These are phyloP conservation scores for Triticum turgidum DNA, from an alignment of 176 grass and related monocot genomes.

Conservation along the genomic window DNA sequence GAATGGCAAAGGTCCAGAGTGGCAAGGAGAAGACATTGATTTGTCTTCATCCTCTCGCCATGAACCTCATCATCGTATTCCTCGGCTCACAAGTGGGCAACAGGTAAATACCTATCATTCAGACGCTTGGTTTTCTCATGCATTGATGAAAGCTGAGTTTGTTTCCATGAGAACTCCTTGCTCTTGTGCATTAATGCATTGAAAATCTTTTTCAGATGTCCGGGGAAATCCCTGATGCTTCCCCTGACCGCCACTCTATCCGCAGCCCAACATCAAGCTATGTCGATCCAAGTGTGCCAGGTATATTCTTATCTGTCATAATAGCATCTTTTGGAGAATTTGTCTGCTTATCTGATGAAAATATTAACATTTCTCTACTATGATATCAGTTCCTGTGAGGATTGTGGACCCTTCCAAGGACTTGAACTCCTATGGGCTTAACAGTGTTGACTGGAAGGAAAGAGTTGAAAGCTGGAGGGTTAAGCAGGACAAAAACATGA, in stretches of 20 bases:
- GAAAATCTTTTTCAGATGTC: constrained; percentile 52
- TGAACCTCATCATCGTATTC: constrained; percentile 81
- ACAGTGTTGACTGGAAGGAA: constrained; percentile 96
- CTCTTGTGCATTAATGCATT: constrained; percentile 5
- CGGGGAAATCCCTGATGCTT: constrained; percentile 90
- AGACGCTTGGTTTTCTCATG: background rate
- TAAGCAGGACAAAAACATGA: constrained; percentile 94
- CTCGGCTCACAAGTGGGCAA: constrained; percentile 77
- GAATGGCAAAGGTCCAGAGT: constrained; percentile 59
- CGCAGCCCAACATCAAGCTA: constrained; percentile 91
- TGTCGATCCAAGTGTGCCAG: constrained; percentile 94
- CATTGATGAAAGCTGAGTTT: background rate
- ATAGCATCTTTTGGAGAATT: background rate
- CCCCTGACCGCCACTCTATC: constrained; percentile 97
- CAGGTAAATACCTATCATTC: constrained; percentile 54
- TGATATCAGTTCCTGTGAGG: constrained; percentile 93
- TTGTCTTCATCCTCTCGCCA: constrained; percentile 90
- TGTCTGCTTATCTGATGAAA: background rate
- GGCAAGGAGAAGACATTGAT: constrained; percentile 75
- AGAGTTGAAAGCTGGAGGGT: constrained; percentile 97
- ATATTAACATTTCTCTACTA: constrained; percentile 32
- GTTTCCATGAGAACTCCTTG: constrained; percentile 10
- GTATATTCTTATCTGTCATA: constrained; percentile 45
- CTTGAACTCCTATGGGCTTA: constrained; percentile 96
- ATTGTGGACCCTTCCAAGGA: constrained; percentile 99